Conservation (phyloP, 805 yeast species). For the Cyberlindnera galapagoensis region DNA sequence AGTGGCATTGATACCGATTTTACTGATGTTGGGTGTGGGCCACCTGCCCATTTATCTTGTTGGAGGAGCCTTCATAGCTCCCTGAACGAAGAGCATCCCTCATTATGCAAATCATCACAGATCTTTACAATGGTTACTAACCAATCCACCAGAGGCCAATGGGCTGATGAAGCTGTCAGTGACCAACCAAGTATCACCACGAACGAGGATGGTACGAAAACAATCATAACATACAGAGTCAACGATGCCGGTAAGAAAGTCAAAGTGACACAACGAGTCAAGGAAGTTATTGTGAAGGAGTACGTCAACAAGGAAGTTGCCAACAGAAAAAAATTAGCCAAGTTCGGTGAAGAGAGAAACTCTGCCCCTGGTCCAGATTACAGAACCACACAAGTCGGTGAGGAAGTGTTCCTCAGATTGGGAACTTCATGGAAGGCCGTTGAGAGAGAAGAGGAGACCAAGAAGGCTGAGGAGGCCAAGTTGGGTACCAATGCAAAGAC, state of each 20-base stretch:
- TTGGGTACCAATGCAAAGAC: conserved; percentile 38
- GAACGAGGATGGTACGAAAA: conserved; percentile 85
- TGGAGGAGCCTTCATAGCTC: too few species aligned
- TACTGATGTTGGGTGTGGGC: too few species aligned
- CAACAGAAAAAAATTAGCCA: conserved; percentile 79
- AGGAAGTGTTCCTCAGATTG: conserved; percentile 68
- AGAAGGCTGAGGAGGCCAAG: conserved; percentile 39
- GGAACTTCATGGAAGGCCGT: conserved; percentile 73
- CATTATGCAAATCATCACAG: too few species aligned
- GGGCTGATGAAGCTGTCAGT: conserved; percentile 48
- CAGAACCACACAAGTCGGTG: conserved; percentile 84
- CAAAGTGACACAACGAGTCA: conserved; percentile 80
- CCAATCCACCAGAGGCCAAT: conserved; percentile 9
- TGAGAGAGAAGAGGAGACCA: conserved; percentile 63
- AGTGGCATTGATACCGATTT: too few species aligned
- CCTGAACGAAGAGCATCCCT: too few species aligned
- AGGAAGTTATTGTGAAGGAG: conserved; percentile 69
- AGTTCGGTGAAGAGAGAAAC: conserved; percentile 76
- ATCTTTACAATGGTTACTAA: too few species aligned
- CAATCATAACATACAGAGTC: conserved; percentile 69
- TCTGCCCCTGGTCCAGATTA: conserved; percentile 82
- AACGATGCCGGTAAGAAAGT: conserved; percentile 79
- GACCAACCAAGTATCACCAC: conserved; percentile 69
- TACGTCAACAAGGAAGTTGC: conserved; percentile 82
- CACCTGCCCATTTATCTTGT: too few species aligned